These are phyloP conservation scores for Sugiyamaella floridensis DNA, from an alignment of 805 yeast species.

Conservation along the genomic window DNA sequence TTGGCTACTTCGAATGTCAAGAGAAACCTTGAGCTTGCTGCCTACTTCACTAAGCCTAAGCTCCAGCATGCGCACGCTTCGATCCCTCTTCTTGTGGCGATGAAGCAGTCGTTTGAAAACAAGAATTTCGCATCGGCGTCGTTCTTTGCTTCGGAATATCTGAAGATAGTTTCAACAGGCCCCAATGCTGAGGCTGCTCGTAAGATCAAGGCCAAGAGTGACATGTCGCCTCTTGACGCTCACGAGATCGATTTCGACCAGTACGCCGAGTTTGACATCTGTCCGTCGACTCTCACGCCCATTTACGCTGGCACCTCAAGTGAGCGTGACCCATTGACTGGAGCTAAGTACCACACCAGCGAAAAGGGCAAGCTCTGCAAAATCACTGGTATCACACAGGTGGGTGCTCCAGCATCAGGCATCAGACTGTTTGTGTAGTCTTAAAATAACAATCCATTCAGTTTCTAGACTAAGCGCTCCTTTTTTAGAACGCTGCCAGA, in stretches of 20 bases:
- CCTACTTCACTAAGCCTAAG: conserved; percentile 84
- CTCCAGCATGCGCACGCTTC: conserved; percentile 77
- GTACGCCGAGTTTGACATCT: conserved; percentile 81
- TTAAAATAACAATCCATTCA: not conserved
- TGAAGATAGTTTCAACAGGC: conserved; percentile 63
- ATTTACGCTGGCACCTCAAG: conserved; percentile 68
- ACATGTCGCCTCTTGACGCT: conserved; percentile 74
- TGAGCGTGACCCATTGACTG: conserved; percentile 77
- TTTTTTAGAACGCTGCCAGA: not conserved
- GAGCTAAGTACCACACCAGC: conserved; percentile 73
- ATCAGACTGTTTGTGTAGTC: conserved; percentile 41
- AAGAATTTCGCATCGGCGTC: conserved; percentile 87
- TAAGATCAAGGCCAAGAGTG: conserved; percentile 75
- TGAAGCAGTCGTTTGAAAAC: conserved; percentile 83
- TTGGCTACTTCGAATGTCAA: conserved; percentile 58
- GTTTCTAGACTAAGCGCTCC: not conserved
- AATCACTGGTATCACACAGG: conserved; percentile 65
- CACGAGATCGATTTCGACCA: conserved; percentile 89
- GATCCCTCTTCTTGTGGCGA: conserved; percentile 89
- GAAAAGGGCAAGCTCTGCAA: conserved; percentile 74
- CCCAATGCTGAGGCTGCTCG: conserved; percentile 66
- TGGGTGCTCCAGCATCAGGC: conserved; percentile 93
- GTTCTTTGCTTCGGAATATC: conserved; percentile 78
- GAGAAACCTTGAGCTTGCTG: conserved; percentile 89
- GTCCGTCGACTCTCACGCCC: conserved; percentile 83